A percentile compares a stretch with the other conserved stretches of the same genome.
Evolutionary conservation across 2,329 filamentous ascomycete species (phyloP).

Genomic region (Fusarium euwallaceae): DNA sequence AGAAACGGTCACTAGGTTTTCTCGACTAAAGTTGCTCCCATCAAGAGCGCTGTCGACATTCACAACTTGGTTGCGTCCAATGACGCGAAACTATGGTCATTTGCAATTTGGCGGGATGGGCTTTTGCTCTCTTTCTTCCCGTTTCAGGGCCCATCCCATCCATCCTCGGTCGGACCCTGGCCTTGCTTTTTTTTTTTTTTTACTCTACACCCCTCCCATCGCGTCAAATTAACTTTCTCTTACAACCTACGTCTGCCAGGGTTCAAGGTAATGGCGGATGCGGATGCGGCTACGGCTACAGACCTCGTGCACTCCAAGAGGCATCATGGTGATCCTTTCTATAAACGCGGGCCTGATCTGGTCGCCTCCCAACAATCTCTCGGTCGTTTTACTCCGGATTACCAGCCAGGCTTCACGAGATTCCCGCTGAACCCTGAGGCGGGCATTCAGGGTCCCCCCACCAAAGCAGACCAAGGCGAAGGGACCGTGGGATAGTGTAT

Average conservation of each 20-base stretch:
- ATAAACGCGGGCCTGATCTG: conserved; percentile 10
- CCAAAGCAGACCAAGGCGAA: not conserved
- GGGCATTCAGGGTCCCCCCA: conserved; percentile 36
- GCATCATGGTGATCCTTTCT: not conserved
- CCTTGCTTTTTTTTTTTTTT: conserved; percentile 9
- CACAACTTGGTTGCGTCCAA: conserved; percentile 16
- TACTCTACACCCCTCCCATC: conserved; percentile 20
- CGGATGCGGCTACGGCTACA: conserved; percentile 4
- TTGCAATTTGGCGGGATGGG: conserved; percentile 22
- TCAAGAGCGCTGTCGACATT: conserved; percentile 5
- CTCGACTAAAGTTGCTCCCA: conserved; percentile 25
- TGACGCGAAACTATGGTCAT: conserved; percentile 15
- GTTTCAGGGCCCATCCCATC: not conserved
- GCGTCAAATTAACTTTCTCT: conserved; percentile 38
- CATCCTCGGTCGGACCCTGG: not conserved
- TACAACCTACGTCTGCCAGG: conserved; percentile 23
- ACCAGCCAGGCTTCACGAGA: conserved; percentile 12
- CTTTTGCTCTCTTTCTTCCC: not conserved
- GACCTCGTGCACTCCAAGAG: conserved; percentile 9
- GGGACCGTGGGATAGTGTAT: not conserved
- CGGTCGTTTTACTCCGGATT: conserved; percentile 45
- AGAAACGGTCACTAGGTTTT: not conserved
- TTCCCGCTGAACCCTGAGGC: conserved; percentile 21
- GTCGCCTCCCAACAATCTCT: conserved; percentile 8
- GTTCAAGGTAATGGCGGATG: conserved; percentile 1